Evolutionary conservation across 106 monocot species (phyloP), one percentile per base, ranked within the genome.

Genomic region (Acanthochlamys bracteata): DNA sequence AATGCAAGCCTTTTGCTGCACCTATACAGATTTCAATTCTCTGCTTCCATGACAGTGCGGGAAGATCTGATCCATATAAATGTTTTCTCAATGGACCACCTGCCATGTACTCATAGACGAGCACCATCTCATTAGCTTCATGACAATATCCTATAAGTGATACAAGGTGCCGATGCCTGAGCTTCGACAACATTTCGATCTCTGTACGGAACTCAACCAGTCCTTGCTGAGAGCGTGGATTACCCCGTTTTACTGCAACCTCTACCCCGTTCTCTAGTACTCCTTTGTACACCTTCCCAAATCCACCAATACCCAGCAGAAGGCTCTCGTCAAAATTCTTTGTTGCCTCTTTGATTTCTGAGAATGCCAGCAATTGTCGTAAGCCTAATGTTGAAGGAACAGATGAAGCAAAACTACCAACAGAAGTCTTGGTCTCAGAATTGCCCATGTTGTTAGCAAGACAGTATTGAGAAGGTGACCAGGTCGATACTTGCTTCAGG

Each of bases 61-160:
- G 73, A n/a, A 80, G 69, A 4, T 74, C 73, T 0, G 81, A 74
- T 13, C 78, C 85, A 65, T 91, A 91, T 10, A 91, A 46, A 54
- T 86, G 91, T 43, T 72, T 82, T 17, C 83, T 72, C 15, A 91
- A 78, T 26, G 91, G 69, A 13, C 91, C 91, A 0, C 80, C 69
- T 0, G 83, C 86, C 91, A 91, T 91, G 71, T 77, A 86, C 49
- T 91, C 86, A 64, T 86, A 86, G 17, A 86, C 86, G 17, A 86
- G 81, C 39, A 86, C 71, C 86, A 86, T 86, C 71, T 91, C 86
- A 24, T 84, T 79, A 24, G 71, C 69, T 67, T 86, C 91, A 11
- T 91, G 74, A 26, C 86, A 91, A 63, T 84, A 86, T 6, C 91
- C 86, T 33, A 91, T 84, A 11, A 91, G 73, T 0, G 91, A 86